Evolutionary conservation across 768 basidiomycete genomes (phyloP).

Genomic region (Suillus clintonianus): DNA sequence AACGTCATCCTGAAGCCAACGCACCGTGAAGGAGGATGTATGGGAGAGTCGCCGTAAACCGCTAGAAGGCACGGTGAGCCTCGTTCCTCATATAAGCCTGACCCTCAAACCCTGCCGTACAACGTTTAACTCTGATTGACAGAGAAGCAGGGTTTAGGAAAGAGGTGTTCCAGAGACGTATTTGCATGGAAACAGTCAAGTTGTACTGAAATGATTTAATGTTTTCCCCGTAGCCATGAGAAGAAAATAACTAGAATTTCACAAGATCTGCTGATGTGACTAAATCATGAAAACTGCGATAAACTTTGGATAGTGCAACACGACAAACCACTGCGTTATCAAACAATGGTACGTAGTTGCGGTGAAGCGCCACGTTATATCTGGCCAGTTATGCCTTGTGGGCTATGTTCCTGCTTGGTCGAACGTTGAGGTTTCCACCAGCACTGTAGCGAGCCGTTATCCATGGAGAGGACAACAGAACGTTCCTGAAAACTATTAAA

Average conservation of each 20-base stretch:
- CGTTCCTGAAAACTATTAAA: background rate
- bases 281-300: background rate
- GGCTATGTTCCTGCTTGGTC: background rate
- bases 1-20: conserved; percentile 16
- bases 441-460: background rate
- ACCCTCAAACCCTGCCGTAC: conserved; percentile 23
- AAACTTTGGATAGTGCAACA: background rate
- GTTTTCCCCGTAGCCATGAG: conserved; percentile 15
- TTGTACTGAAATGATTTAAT: conserved; percentile 4
- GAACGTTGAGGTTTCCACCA: background rate
- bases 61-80: background rate
- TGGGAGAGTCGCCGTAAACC: background rate
- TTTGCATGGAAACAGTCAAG: background rate
- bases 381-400: background rate
- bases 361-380: background rate
- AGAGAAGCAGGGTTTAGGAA: conserved; percentile 11
- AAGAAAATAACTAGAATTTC: conserved; percentile 4
- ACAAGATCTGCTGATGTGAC: background rate
- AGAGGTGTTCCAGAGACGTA: conserved; percentile 8
- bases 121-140: conserved; percentile 19
- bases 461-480: background rate
- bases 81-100: conserved; percentile 18
- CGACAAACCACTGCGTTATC: background rate
- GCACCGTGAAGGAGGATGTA: background rate
- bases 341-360: background rate